Base-by-base conservation (phyloP, 108 stramenopile species). In the Mediolabrus comicus region DNA sequence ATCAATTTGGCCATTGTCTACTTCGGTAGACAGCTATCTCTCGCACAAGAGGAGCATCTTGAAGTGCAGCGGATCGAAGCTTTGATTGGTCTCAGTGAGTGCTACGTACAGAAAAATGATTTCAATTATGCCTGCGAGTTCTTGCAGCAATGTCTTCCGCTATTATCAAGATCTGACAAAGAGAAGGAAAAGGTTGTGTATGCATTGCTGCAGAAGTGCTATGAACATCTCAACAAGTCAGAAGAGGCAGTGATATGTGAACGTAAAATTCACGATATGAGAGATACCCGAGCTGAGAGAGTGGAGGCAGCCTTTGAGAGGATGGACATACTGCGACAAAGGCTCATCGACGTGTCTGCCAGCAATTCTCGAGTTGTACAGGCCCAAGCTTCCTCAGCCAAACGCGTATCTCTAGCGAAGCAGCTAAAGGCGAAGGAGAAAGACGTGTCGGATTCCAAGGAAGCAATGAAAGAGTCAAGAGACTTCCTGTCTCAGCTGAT, bases 71-170 rank as follows among this genome's bases (percentile, higher is more conserved):
- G 33, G 35, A 51, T 56, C 0, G 30, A 0, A 43, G 81, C 76
- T 17, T 41, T 73, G n/a, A 14, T 80, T 34, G 78, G 78, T 0
- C 53, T 80, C 0, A 70, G 79, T 1, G 46, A 16, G 29, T 79
- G 69, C 24, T 79, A 79, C 63, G 38, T 71, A 41, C 69, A 25
- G 13, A 80, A 80, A 28, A 66, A 30, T 12, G 79, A 83, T 11
- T 77, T 65, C 52, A 22, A 71, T 4, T 63, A 80, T 33, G 69
- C 65, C 11, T 38, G 60, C 12, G 38, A 27, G 5, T 61, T 75
- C 32, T 74, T 79, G 53, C 35, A 79, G 32, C 28, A 46, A 33
- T 66, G 73, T 49, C 41, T 77, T 24, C 35, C 64, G 6, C 14
- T 69, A 4, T 24, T 46, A 24, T 72, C 67, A 26, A 67, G 33